Base-by-base conservation (phyloP, 1,139 yeast genomes). In the Protomyces arabidopsidicola region DNA sequence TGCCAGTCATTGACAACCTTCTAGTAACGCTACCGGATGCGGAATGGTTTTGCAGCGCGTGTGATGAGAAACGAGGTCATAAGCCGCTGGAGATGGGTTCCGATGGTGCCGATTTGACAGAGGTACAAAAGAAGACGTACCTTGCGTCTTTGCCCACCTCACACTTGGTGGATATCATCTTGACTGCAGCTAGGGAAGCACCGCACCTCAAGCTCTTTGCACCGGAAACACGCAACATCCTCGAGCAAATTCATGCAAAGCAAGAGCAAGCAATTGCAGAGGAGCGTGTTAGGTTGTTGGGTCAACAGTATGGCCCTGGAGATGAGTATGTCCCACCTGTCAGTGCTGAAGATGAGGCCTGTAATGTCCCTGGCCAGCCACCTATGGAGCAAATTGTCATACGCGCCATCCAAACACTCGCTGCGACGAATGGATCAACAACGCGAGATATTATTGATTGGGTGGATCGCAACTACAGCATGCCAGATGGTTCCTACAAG, bases 1-100 rank as follows among this genome's bases (percentile, higher is more conserved):
- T 71, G n/a, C 80, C 80, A 16, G 75, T 74, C 10, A 75, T 78
- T 39, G 80, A 77, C 60, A 69, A 78, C 16, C 71, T 76, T n/a
- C 76, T 75, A 20, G 77, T 78, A 5, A 79, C 76, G 50, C 75
- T 77, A n/a, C 76, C 78, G 0, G 80, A 77, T 60, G 78, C 79
- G 3, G 76, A 76, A 68, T 78, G 80, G 80, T 77, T 75, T 67
- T 78, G 81, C 68, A 71, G 71, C 56, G 75, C 75, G 53, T 78
- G 81, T 65, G 76, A 74, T 65, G 72, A 73, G 10, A 74, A 75
- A 63, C 69, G 75, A 8, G 69, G 74, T 3, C 78, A 76, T 57
- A 69, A 71, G 38, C 75, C 78, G 14, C 69, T 77, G 39, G 78
- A 76, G 60, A 77, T 79, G 0, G 81, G 81, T 9, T 65, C 71